Base-by-base conservation (phyloP, 768 basidiomycete genomes). In the Boletales sp. region DNA sequence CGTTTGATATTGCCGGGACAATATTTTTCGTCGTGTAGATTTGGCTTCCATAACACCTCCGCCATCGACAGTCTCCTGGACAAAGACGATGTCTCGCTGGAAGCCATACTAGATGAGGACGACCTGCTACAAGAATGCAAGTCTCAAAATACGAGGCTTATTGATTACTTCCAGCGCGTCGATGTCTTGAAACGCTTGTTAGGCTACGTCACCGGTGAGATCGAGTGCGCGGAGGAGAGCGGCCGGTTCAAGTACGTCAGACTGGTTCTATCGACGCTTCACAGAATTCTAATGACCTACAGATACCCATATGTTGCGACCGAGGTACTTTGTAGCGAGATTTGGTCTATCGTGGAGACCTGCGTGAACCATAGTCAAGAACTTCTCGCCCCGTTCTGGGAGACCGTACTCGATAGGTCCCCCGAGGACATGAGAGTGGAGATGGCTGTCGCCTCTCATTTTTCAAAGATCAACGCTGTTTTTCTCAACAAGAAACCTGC, bases 41-140 rank as follows among this genome's bases (percentile, higher is more conserved):
- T 93, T 74, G 89, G 88, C 60, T 91, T 92, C 73, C 84, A 88
- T 69, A 88, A 90, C 78, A 85, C 84, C 48, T 91, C 90, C 48
- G 77, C 86, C 52, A 91, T 96, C 70, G 93, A 96, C 80, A 81
- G 81, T 61, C 79, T 96, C 51, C 81, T 96, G 54, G 87, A 91
- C 78, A 86, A 90, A 73, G 90, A 93, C 58, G 88, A 91, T 62
- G 85, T 91, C 56, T 79, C 84, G 43, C 81, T 98, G 37, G 94
- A 96, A 67, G 84, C 90, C 37, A 85, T 98, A 52, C 78, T 98
- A 48, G 92, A 93, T 71, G 92, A 96, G 71, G 87, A 91, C 63
- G 94, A 97, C 66, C 76, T 98, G 40, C 74, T 98, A 48, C 89
- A 90, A 69, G 95, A 98, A 70, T 92, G 93, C 80, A 97, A 97